Base-by-base conservation (phyloP, 352 stramenopile genomes). In the Saprolegnia parasitica region DNA sequence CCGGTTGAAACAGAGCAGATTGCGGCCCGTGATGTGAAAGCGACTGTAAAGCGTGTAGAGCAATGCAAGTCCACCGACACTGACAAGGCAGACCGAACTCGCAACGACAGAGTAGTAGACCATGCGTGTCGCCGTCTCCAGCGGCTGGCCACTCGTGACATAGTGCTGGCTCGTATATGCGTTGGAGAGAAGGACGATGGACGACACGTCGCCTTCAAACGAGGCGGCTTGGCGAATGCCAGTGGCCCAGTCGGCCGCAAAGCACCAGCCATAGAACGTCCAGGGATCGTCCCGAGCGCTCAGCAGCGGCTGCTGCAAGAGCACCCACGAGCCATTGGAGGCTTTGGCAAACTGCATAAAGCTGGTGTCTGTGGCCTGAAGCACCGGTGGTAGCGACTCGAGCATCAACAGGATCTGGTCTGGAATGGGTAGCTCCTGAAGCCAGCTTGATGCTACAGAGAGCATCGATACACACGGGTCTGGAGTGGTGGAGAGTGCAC, bases 291-390 rank as follows among this genome's bases (percentile, higher is more conserved):
- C 58, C 24, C 2, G 47, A 11, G 24, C 2, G 35, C 52, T 9
- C 2, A 66, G 21, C 16, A 66, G 20, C n/a, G 58, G 58, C 26
- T 66, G 58, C 5, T 24, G 21, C 26, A 67, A 26, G 16, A 67
- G 21, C 26, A 29, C 10, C 61, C 37, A 56, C 23, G n/a, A 29
- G 26, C 32, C 61, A 26, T 67, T 21, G 23, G n/a, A 15, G 15
- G 37, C 18, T 46, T 35, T 39, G 18, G 39, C 37, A 56, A 67
- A 67, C 29, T 67, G 61, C 61, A 67, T 67, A 16, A 58, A 35
- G 5, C 61, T 39, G 13, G 56, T 11, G 35, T 40, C 24, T 1
- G 20, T 42, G 52, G 24, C 52, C 20, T 60, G 52, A 1, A 60
- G 11, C 13, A 42, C 9, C 16, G 24, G 24, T 20, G 35, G 35